Evolutionary conservation across 441 rosid genomes (phyloP), one percentile per base, ranked within the genome.

Genomic region (Breynia disticha): DNA sequence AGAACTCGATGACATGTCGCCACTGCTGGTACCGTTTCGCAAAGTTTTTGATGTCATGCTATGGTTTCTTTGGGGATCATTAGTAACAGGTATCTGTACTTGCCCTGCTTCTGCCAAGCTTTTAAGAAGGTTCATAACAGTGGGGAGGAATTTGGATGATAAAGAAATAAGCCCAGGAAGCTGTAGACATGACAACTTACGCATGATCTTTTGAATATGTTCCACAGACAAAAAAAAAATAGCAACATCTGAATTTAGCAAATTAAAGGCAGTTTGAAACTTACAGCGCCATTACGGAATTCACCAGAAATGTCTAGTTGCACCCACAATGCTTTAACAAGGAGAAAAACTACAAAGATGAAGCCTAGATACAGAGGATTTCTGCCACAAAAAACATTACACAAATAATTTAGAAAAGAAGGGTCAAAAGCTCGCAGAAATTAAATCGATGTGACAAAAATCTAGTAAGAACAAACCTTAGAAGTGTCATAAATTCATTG

Each of bases 281-380:
- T 87, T 69, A 87, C 97, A 53, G 87, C 63, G 67, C 97, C 97
- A 37, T 81, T 76, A 63, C 59, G 86, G 71, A 90, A 87, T 35
- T 84, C 81, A 56, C 76, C 74, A 0, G 80, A 46, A 15, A 87
- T 41, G 55, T 90, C 89, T 77, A 87, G 67, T 67, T 90, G 91
- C 54, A 87, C 85, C 96, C 91, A 87, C 37, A 90, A 64, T 55
- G 97, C 96, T 74, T 80, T 90, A 10, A 73, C 66, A 50, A 90
- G 71, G 57, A 90, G 67, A 75, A 47, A 84, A 17, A 59, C 80
- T 60, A 90, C 73, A 16, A 87, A 84, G 14, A 90, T 57, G 57
- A 77, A 56, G 74, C 85, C 47, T 41, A 90, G 84, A 69, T 84
- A 87, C 50, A 90, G 69, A 46, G 97, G 97, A 66, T 90, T 90